Evolutionary conservation across 495 filamentous ascomycete species (phyloP).

Genomic region (Chaetomidium leptoderma): DNA sequence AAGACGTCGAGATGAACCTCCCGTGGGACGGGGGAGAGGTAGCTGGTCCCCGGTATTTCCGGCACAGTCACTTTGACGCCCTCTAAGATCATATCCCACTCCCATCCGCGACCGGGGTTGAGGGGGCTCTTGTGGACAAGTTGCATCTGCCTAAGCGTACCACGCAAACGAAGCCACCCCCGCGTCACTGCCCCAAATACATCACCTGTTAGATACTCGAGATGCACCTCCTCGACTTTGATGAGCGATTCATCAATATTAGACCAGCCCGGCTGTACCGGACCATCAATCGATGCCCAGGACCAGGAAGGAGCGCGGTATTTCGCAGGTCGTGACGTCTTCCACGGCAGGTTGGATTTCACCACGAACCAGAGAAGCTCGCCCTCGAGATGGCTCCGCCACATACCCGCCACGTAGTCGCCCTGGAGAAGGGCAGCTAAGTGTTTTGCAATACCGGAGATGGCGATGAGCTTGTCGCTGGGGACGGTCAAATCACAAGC

Average conservation of each 20-base stretch:
- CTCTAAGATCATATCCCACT: neutral
- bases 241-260: neutral
- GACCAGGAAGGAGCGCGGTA: conserved; percentile 1
- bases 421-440: neutral
- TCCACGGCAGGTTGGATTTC: neutral
- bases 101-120: neutral
- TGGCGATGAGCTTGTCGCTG: neutral
- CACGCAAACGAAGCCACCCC: neutral
- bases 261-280: neutral
- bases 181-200: neutral
- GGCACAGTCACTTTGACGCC: neutral
- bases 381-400: neutral
- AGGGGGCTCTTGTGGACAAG: neutral
- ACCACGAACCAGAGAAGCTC: neutral
- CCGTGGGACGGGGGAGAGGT: neutral
- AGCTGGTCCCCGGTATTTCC: neutral
- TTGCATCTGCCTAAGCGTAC: neutral
- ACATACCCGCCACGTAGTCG: neutral
- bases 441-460: conserved; percentile 1
- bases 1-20: neutral
- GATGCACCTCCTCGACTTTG: neutral
- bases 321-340: neutral
- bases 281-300: neutral
- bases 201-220: neutral
- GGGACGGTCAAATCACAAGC: neutral